Base-by-base conservation (phyloP, 306 rosid species). In the Cucurbita argyrosperma region DNA sequence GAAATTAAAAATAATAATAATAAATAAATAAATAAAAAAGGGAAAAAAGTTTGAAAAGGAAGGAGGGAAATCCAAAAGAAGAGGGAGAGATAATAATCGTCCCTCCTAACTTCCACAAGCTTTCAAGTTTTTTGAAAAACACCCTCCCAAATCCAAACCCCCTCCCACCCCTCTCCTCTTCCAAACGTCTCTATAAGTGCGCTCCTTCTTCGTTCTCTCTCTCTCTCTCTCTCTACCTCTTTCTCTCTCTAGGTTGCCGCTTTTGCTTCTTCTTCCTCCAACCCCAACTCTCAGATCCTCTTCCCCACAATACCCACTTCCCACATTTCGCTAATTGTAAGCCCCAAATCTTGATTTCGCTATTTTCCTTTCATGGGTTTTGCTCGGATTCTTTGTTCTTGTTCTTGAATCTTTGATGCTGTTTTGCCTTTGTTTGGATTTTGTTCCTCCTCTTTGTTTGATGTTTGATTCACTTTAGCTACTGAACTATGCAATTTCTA, bases 111-210 rank as follows among this genome's bases (percentile, higher is more conserved):
- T 30, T 8, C 0, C 5, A 46, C 5, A 46, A 26, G 8, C 59
- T 70, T 70, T 70, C 74, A 51, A 70, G 51, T 4, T 70, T 70
- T 70, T 70, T 70, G 74, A 70, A 70, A 65, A 65, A 42, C 4
- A 18, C 35, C 71, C 52, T 65, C 71, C 71, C 18, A 60, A 30
- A 30, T 12, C 51, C 70, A 61, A 14, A 35, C 0, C 45, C 67
- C 50, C 54, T 46, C 21, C 21, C 21, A 19, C 21, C 21, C 21
- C 21, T 19, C 21, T 19, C 55, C 10, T 1, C 56, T 26, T 23
- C 7, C 56, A 46, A 26, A 47, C 56, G 19, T 46, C 43, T 46
- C 74, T 49, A 69, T 69, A 46, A 46, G 21, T 57, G 43, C 74
- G 58, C 60, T 70, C 60, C 60, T 19, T 68, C 55, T 45, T 69